A percentile compares a stretch with the other conserved stretches of the same genome.
Evolutionary conservation across 768 basidiomycete genomes (phyloP).

Genomic region (Lactarius vividus): DNA sequence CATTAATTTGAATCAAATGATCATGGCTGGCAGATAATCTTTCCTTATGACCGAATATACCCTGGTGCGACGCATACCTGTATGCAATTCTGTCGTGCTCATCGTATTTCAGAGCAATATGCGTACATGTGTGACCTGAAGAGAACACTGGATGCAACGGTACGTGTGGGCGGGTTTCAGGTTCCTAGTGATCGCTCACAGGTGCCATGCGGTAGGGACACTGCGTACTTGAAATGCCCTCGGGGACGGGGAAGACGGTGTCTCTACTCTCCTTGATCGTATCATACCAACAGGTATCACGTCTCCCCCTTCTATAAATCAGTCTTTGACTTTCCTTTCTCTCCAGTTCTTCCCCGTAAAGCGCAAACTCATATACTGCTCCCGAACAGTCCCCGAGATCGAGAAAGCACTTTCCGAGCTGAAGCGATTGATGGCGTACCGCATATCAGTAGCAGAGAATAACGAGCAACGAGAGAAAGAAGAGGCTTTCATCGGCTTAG

Average conservation of each 20-base stretch:
- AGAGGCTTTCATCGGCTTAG: constrained; percentile 79
- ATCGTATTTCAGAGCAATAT: constrained; percentile 77
- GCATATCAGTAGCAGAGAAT: constrained; percentile 67
- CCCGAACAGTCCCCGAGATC: constrained; percentile 98
- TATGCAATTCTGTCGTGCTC: background rate
- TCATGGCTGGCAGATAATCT: constrained; percentile 60
- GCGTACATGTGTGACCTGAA: constrained; percentile 99
- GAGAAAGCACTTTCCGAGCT: constrained; percentile 96
- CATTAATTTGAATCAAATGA: constrained; percentile 16
- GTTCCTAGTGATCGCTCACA: constrained; percentile 11
- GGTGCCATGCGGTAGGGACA: constrained; percentile 65
- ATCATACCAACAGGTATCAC: constrained; percentile 89
- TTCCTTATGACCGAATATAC: constrained; percentile 94
- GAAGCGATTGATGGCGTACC: constrained; percentile 90
- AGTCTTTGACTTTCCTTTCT: background rate
- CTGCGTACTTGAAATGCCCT: constrained; percentile 99
- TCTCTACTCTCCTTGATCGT: constrained; percentile 93
- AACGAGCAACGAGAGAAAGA: constrained; percentile 77
- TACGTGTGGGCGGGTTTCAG: constrained; percentile 36
- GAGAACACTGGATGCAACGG: constrained; percentile 90
- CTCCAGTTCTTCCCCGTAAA: constrained; percentile 84
- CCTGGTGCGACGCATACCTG: constrained; percentile 58
- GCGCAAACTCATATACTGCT: constrained; percentile 96
- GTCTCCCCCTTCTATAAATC: background rate
- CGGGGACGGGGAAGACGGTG: constrained; percentile 98